Evolutionary conservation across 2,329 filamentous ascomycete species (phyloP).

Genomic region (Gaeumannomyces tritici): DNA sequence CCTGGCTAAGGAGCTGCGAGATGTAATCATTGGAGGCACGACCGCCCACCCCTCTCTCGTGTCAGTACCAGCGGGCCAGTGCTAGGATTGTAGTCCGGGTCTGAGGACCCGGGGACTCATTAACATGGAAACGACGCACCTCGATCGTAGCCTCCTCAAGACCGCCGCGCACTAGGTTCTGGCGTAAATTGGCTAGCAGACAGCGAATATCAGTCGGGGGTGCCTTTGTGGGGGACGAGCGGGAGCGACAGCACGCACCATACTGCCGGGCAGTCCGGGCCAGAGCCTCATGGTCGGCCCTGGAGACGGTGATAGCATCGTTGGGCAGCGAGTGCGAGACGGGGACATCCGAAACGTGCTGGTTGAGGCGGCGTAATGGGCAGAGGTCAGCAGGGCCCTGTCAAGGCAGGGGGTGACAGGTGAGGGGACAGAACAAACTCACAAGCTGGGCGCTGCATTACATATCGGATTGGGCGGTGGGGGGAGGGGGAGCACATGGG

Average conservation of each 20-base stretch:
- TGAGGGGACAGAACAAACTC: not conserved
- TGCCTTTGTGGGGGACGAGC: not conserved
- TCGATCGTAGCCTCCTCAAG: slow-evolving; percentile 34
- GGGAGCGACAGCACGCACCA: slow-evolving; percentile 28
- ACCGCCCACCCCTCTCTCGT: not conserved
- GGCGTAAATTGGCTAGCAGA: slow-evolving; percentile 29
- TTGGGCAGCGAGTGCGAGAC: slow-evolving; percentile 5
- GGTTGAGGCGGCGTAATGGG: not conserved
- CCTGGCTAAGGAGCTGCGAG: slow-evolving; percentile 17
- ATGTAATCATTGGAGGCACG: not conserved
- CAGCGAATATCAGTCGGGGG: not conserved
- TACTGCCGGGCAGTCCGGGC: slow-evolving; percentile 43
- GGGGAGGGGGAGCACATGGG: not conserved
- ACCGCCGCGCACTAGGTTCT: slow-evolving; percentile 39
- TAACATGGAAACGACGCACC: slow-evolving; percentile 24
- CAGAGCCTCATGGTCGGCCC: slow-evolving; percentile 51
- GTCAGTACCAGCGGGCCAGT: not conserved
- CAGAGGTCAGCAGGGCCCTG: not conserved
- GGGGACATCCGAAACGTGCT: slow-evolving; percentile 2
- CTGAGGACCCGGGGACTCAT: not conserved
- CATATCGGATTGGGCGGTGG: too few relatives aligned
- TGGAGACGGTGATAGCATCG: slow-evolving; percentile 44
- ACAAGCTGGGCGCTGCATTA: slow-evolving; percentile 3
- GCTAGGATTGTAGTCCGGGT: not conserved
- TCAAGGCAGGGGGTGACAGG: not conserved